Percentiles rank a stretch among this genome's conserved stretches.
Evolutionary conservation across 805 yeast genomes (phyloP).

Genomic region (Cyberlindnera mycetangii): DNA sequence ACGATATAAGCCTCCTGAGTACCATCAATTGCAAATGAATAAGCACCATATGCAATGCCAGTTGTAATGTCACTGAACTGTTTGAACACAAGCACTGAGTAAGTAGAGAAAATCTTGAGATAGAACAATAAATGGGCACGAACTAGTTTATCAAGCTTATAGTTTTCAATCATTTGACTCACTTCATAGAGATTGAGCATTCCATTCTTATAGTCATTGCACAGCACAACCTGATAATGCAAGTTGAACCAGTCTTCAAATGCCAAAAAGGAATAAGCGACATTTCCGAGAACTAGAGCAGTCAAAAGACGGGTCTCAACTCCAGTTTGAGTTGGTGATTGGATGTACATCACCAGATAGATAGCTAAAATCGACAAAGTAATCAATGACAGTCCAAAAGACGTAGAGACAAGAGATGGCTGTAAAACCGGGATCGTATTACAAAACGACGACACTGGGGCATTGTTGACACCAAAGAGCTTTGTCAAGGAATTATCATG

Average conservation of each 20-base stretch:
- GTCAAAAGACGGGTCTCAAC: constrained; percentile 26
- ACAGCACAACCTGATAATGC: constrained; percentile 22
- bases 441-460: constrained; percentile 27
- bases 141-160: constrained; percentile 16
- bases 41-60: background rate
- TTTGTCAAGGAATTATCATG: constrained; percentile 12
- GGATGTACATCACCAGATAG: constrained; percentile 15
- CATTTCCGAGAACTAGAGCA: constrained; percentile 23
- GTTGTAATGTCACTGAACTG: constrained; percentile 15
- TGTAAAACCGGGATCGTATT: constrained; percentile 21
- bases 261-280: constrained; percentile 12
- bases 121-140: background rate
- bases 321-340: constrained; percentile 10
- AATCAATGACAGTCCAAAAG: constrained; percentile 25
- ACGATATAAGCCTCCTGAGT: constrained; percentile 4
- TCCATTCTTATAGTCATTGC: constrained; percentile 31
- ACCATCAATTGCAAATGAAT: constrained; percentile 5
- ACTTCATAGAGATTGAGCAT: constrained; percentile 24
- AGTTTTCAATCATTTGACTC: constrained; percentile 22
- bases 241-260: constrained; percentile 28
- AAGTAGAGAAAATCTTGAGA: constrained; percentile 2
- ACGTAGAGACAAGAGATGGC: constrained; percentile 26
- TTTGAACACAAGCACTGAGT: constrained; percentile 16
- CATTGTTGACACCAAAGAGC: constrained; percentile 25
- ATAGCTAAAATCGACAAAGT: constrained; percentile 12